A percentile compares a stretch with the other conserved stretches of the same genome.
Evolutionary conservation across 2,329 filamentous ascomycete genomes (phyloP).

Genomic region (Penicillium sp.): DNA sequence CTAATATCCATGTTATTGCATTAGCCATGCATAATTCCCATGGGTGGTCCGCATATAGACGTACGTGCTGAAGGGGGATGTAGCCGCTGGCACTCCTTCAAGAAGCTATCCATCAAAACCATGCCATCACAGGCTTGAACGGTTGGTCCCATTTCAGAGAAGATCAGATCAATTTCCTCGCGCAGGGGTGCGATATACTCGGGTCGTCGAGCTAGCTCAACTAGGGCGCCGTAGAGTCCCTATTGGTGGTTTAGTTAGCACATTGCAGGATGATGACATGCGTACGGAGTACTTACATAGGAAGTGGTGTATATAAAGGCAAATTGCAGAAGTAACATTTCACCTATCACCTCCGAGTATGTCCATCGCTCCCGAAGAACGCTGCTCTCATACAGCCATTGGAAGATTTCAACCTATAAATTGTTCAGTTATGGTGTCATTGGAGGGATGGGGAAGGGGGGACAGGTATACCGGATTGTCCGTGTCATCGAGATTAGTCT

Average conservation of each 20-base stretch:
- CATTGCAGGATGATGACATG: background rate
- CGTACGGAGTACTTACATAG: slow-evolving; percentile 13
- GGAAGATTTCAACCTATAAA: slow-evolving; percentile 21
- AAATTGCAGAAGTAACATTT: slow-evolving; percentile 23
- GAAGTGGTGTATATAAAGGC: slow-evolving; percentile 25
- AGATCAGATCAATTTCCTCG: slow-evolving; percentile 10
- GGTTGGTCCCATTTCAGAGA: slow-evolving; percentile 10
- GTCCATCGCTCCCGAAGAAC: slow-evolving; percentile 19
- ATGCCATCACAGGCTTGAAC: slow-evolving; percentile 18
- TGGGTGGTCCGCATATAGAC: slow-evolving; percentile 5
- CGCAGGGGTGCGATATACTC: slow-evolving; percentile 21
- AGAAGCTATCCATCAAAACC: slow-evolving; percentile 19
- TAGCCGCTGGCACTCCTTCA: slow-evolving; percentile 25
- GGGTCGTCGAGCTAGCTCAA: slow-evolving; percentile 18
- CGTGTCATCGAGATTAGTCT: background rate
- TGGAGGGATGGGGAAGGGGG: background rate
- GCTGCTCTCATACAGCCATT: slow-evolving; percentile 22
- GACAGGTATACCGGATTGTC: slow-evolving; percentile 10
- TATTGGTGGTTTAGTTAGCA: background rate
- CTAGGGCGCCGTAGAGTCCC: slow-evolving; percentile 20
- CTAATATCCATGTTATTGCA: slow-evolving; percentile 6
- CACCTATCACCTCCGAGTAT: slow-evolving; percentile 22
- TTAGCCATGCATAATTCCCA: slow-evolving; percentile 1
- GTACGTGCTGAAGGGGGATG: slow-evolving; percentile 23
- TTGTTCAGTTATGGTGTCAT: background rate